Percentiles rank a stretch among this genome's conserved stretches.
phyloP scores from a whole-genome alignment of 495 filamentous ascomycete genomes.

The Lophiostoma macrostomum region DNA sequence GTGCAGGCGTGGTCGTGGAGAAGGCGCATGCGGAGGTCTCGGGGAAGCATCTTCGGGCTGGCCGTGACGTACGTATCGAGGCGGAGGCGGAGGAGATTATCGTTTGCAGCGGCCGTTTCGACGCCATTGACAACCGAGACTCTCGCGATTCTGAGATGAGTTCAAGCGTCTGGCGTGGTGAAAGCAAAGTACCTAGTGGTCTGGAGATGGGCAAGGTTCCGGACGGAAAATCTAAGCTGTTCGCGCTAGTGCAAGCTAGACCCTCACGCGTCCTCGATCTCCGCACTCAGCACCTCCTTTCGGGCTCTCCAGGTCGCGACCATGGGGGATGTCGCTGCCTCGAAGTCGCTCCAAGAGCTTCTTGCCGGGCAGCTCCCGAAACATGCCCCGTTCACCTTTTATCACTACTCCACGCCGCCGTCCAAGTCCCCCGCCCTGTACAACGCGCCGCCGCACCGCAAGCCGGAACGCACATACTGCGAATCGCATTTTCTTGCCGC shows the following conservation, averaged over 20 bases:
- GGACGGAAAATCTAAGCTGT: slow-evolving; percentile 2
- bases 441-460: slow-evolving; percentile 67
- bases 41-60: background rate
- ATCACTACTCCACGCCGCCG: slow-evolving; percentile 87
- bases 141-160: no score
- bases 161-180: no score
- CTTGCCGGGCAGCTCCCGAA: slow-evolving; percentile 71
- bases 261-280: background rate
- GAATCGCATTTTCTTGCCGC: slow-evolving; percentile 83
- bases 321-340: slow-evolving; percentile 6
- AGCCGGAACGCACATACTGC: slow-evolving; percentile 72
- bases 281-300: background rate
- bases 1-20: slow-evolving; percentile 23
- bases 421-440: slow-evolving; percentile 69
- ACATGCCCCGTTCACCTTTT: slow-evolving; percentile 64
- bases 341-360: slow-evolving; percentile 21
- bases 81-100: slow-evolving; percentile 5
- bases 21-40: slow-evolving; percentile 26
- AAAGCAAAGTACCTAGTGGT: no score
- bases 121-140: slow-evolving; percentile 31
- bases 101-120: slow-evolving; percentile 23
- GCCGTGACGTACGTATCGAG: slow-evolving; percentile 7
- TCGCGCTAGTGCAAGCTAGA: no score
- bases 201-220: slow-evolving; percentile 1
- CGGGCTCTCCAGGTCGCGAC: background rate